Evolutionary conservation across 2,329 filamentous ascomycete genomes (phyloP), one percentile per base, ranked within the genome.

Genomic region (Salinomyces thailandicus): DNA sequence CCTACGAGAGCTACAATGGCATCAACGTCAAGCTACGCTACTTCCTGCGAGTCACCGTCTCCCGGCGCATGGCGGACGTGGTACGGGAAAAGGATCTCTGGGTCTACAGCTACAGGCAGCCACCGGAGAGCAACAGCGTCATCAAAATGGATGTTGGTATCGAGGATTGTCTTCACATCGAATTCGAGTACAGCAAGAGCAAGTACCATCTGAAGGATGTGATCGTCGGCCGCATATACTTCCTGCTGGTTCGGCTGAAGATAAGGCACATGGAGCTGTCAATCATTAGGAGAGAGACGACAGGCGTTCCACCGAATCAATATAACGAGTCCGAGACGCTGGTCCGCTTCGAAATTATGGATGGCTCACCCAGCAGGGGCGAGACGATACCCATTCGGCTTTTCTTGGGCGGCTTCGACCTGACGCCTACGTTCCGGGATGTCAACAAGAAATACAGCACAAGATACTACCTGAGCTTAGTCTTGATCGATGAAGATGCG

Each of bases 61-160:
- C 86, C 35, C 78, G 91, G 55, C 79, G 91, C 60, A 96, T 98
- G 86, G 85, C 86, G 53, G 91, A 98, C 59, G 89, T 98, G 39
- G 85, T 96, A 54, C 82, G 93, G 52, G 93, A 98, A 67, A 98
- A 98, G 74, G 93, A 98, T 62, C 82, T 98, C 47, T 98, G 93
- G 93, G 93, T 98, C 38, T 98, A 98, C 71, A 91, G 81, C 46
- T 98, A 98, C 72, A 80, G 87, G 61, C 89, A 96, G 69, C 89
- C 91, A 14, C 91, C 91, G 13, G 91, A 98, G 75, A 93, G 86
- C 63, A 98, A 96, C 71, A 87, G 79, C 65, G 86, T 84, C 50
- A 98, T 98, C 71, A 98, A 98, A 75, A 98, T 98, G 91, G 91
- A 98, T 60, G 91, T 98, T 41, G 91, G 91, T 39, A 98, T 98